Conservation (phyloP, 2,329 filamentous ascomycete species). For the Trichoderma brevicompactum region DNA sequence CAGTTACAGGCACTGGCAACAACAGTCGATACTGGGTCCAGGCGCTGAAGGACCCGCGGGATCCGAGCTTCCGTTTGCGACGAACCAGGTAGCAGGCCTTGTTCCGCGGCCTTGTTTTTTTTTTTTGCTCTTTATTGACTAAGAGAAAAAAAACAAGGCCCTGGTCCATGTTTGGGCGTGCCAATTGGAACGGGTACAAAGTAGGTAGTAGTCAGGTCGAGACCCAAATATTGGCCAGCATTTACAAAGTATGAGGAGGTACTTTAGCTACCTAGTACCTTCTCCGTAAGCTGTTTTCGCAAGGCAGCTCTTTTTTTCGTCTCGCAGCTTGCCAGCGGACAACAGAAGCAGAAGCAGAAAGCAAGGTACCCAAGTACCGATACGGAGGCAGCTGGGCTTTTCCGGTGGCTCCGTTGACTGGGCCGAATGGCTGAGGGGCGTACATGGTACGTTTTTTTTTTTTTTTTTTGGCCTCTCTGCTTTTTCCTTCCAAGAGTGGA, state of each 20-base stretch:
- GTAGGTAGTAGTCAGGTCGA: no score
- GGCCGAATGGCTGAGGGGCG: neutral
- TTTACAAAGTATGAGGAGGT: neutral
- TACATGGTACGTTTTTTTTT: neutral
- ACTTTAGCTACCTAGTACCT: no score
- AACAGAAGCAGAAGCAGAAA: no score
- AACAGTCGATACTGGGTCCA: neutral
- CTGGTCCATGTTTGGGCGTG: conserved; percentile 1
- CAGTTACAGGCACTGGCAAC: neutral
- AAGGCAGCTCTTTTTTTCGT: no score
- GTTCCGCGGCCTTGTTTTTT: neutral
- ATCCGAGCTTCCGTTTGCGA: conserved; percentile 28
- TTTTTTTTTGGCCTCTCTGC: no score
- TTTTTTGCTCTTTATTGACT: neutral
- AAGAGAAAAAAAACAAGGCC: conserved; percentile 15
- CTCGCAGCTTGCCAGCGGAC: no score
- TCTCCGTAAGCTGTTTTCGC: no score
- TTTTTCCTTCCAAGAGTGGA: neutral
- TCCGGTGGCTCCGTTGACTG: conserved; percentile 19
- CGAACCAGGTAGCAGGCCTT: neutral
- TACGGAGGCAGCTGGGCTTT: neutral
- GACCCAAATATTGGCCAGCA: no score
- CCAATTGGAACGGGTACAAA: neutral
- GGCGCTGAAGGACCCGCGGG: neutral
- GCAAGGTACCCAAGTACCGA: neutral